Evolutionary conservation across 305 asterid genomes (phyloP), one percentile per base, ranked within the genome.

Genomic region (Fraxinus nigra): DNA sequence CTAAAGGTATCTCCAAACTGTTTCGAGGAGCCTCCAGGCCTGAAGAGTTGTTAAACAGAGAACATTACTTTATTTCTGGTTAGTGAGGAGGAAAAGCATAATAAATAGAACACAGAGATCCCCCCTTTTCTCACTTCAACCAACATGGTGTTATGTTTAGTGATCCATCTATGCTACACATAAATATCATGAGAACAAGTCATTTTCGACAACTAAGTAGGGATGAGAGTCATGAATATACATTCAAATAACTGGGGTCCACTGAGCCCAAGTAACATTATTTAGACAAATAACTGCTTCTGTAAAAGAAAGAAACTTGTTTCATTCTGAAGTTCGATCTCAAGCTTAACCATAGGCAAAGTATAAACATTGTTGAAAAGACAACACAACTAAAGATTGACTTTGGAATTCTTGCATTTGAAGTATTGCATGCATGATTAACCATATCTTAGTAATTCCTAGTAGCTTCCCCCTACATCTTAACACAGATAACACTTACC

Each of bases 11-110:
- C 84, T 94, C 98, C 88, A 94, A 84, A 84, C 99, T 95, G 89
- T 94, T 95, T 86, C 97, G 91, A 84, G 99, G 98, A 78, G 98
- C 96, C 89, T 93, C 99, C 79, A 94, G 75, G 78, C 98, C 99
- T 95, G 90, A 79, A 85, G 84, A 81, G 37, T 54, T 79, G 78
- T 33, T 54, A 72, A 72, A 75, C n/a, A 26, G 37, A 84, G n/a
- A 20, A 48, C 77, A 80, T 20, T 51, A 51, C 24, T 65, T 54
- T 54, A 54, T 54, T 54, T 65, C 81, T 32, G 59, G 79, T 75
- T 67, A 76, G 10, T 69, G 3, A 51, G 72, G 28, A 76, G 34
- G 48, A 43, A 79, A 54, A 77, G 30, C 22, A 24, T 77, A n/a
- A n/a, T 35, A 30, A 51, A 30, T 7, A 77, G 33, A 54, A 51